Conservation (phyloP, 805 yeast species). For the Pichia thaimueangensis region DNA sequence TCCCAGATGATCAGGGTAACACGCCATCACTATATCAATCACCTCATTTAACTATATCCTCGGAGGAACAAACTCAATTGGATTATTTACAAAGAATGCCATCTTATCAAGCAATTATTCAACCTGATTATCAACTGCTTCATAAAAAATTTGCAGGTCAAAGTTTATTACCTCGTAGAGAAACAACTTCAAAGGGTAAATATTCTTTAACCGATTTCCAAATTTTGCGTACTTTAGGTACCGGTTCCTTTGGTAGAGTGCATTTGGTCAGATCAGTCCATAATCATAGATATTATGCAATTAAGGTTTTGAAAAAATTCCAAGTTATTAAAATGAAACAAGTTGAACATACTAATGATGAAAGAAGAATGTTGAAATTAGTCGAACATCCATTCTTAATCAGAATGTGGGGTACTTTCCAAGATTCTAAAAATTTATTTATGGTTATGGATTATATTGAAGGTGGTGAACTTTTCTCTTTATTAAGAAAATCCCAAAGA, state of each 20-base stretch:
- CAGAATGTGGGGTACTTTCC: constrained; percentile 65
- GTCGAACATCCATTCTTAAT: constrained; percentile 57
- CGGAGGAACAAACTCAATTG: constrained; percentile 27
- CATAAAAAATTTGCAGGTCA: constrained; percentile 23
- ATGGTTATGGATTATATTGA: constrained; percentile 64
- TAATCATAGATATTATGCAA: constrained; percentile 54
- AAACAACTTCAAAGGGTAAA: constrained; percentile 48
- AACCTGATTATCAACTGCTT: constrained; percentile 26
- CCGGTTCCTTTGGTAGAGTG: constrained; percentile 57
- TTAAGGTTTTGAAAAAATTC: constrained; percentile 51
- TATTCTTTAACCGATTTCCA: constrained; percentile 51
- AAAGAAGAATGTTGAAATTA: constrained; percentile 49
- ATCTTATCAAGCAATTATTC: constrained; percentile 32
- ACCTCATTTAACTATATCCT: constrained; percentile 12
- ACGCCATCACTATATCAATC: neutral
- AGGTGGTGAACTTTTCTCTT: constrained; percentile 55
- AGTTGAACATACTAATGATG: constrained; percentile 60
- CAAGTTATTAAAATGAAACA: constrained; percentile 57
- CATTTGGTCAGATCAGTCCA: constrained; percentile 53
- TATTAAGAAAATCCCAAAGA: constrained; percentile 49
- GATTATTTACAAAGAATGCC: constrained; percentile 29
- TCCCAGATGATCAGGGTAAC: neutral
- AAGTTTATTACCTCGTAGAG: constrained; percentile 28
- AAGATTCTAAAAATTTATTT: constrained; percentile 48
- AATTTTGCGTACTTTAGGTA: constrained; percentile 51